Evolutionary conservation across 495 filamentous ascomycete genomes (phyloP).

Genomic region (Penicillium manginii): DNA sequence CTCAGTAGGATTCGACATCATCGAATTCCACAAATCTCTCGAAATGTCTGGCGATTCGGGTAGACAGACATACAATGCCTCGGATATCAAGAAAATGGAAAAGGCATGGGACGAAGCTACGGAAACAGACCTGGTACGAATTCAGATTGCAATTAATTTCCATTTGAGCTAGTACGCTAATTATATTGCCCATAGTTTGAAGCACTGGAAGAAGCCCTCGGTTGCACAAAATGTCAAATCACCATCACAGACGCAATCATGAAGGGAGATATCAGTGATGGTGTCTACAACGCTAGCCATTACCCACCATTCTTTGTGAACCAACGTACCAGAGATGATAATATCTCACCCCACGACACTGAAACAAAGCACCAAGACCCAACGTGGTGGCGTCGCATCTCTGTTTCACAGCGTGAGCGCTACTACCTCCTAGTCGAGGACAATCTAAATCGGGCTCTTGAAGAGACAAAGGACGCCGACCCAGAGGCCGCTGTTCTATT

Average conservation of each 20-base stretch:
- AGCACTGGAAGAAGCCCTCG: constrained; percentile 37
- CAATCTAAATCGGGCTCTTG: constrained; percentile 9
- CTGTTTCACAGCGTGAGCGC: constrained; percentile 18
- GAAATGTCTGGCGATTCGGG: not conserved
- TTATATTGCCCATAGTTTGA: constrained; percentile 7
- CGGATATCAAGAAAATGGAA: constrained; percentile 3
- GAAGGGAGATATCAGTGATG: constrained; percentile 24
- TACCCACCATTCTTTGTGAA: constrained; percentile 34
- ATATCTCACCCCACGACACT: constrained; percentile 21
- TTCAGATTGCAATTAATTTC: not conserved
- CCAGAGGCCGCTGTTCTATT: constrained; percentile 19
- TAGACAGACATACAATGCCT: not conserved
- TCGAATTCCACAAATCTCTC: not conserved
- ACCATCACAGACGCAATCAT: constrained; percentile 25
- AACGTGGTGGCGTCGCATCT: constrained; percentile 28
- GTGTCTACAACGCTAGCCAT: constrained; percentile 21
- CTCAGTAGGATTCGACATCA: not conserved
- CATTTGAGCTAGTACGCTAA: not conserved
- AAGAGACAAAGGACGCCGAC: constrained; percentile 7
- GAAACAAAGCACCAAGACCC: not conserved
- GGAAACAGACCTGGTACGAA: constrained; percentile 13
- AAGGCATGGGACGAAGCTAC: constrained; percentile 5
- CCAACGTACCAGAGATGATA: constrained; percentile 18
- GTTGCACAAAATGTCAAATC: constrained; percentile 32
- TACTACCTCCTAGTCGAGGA: constrained; percentile 27